phyloP scores from a whole-genome alignment of 345 rosid genomes.

The Gossypium herbaceum region DNA sequence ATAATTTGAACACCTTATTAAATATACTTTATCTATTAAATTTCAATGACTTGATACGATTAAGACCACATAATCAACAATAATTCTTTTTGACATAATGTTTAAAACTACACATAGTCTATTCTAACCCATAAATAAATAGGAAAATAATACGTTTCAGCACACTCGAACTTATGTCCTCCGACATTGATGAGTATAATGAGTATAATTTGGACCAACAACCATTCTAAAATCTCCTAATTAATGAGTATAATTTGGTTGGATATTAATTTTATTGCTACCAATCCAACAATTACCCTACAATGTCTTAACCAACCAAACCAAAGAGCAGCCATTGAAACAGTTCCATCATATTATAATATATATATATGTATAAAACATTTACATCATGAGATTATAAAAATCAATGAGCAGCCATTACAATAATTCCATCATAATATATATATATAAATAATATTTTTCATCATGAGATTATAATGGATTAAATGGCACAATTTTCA shows the following conservation, averaged over 20 bases:
- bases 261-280: background rate
- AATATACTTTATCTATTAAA: no score
- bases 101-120: no score
- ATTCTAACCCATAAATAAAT: no score
- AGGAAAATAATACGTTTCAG: rapidly evolving
- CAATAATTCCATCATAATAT: background rate
- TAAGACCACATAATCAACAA: no score
- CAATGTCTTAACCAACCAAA: background rate
- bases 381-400: background rate
- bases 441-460: no score
- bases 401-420: background rate
- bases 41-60: no score
- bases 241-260: background rate
- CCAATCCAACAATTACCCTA: background rate
- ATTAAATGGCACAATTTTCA: background rate
- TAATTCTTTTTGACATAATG: no score
- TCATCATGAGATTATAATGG: background rate
- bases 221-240: background rate
- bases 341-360: background rate
- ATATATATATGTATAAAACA: background rate
- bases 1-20: no score
- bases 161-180: rapidly evolving
- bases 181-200: rapidly evolving
- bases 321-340: background rate
- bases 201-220: background rate